phyloP scores from a whole-genome alignment of 2,329 filamentous ascomycete genomes.

The Fonsecaea erecta region DNA sequence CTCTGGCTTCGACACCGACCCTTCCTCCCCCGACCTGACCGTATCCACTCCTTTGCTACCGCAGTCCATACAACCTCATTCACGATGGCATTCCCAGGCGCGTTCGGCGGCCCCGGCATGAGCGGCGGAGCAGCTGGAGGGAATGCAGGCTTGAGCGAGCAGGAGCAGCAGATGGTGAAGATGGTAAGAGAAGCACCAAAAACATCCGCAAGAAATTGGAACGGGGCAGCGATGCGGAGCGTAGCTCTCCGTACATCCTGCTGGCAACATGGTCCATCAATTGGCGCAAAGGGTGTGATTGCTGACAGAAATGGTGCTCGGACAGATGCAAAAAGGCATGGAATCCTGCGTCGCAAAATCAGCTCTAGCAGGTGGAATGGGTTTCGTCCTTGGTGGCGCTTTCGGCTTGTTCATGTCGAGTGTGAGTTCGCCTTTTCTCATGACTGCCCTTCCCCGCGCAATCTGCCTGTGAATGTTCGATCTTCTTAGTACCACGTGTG shows the following conservation, averaged over 20 bases:
- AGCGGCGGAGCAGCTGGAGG: conserved; percentile 36
- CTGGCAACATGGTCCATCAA: not conserved
- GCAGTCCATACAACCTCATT: not conserved
- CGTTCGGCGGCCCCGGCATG: conserved; percentile 22
- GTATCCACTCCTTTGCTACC: not conserved
- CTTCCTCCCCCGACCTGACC: conserved; percentile 4
- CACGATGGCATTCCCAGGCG: conserved; percentile 26
- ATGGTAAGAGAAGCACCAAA: conserved; percentile 41
- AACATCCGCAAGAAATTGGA: not conserved
- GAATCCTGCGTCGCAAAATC: conserved; percentile 91
- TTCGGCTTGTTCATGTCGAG: conserved; percentile 99
- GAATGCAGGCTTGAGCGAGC: conserved; percentile 49
- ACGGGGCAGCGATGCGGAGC: not conserved
- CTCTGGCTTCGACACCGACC: not conserved
- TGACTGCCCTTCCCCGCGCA: not conserved
- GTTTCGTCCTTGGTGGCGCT: conserved; percentile 88
- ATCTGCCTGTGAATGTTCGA: not conserved
- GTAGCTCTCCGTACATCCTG: not conserved
- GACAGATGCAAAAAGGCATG: conserved; percentile 80
- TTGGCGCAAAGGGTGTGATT: not conserved
- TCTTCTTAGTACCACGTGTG: too few relatives aligned
- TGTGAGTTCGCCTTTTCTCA: conserved; percentile 44
- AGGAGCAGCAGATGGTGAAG: conserved; percentile 55
- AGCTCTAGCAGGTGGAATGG: conserved; percentile 86
- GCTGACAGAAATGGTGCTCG: conserved; percentile 1